phyloP scores from a whole-genome alignment of 1,284 basidiomycete species.

The Sphaerobolus stellatus region DNA sequence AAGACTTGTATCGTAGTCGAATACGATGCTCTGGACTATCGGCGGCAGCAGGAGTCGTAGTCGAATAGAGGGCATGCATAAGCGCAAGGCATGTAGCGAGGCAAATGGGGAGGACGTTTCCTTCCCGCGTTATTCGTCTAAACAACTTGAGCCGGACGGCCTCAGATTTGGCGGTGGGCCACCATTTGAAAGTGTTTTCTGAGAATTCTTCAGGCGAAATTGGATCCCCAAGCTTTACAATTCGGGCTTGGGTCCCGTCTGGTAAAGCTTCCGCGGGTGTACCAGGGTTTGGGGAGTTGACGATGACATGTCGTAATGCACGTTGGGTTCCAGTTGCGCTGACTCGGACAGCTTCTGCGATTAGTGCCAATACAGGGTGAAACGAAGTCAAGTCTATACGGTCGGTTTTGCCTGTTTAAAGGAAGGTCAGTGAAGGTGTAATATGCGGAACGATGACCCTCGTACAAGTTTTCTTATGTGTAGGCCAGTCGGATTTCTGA shows the following conservation, averaged over 20 bases:
- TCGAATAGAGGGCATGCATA: slow-evolving; percentile 42
- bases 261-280: slow-evolving; percentile 21
- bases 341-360: slow-evolving; percentile 26
- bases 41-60: slow-evolving; percentile 22
- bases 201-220: not conserved
- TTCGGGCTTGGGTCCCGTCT: slow-evolving; percentile 32
- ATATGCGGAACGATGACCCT: slow-evolving; percentile 1
- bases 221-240: slow-evolving; percentile 35
- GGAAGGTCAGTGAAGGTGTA: not conserved
- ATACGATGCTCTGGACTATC: slow-evolving; percentile 24
- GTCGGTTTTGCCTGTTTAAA: slow-evolving; percentile 30
- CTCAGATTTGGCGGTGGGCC: slow-evolving; percentile 26
- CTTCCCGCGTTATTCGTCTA: slow-evolving; percentile 34
- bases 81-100: slow-evolving; percentile 33
- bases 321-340: slow-evolving; percentile 22
- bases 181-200: slow-evolving; percentile 24
- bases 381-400: slow-evolving; percentile 36
- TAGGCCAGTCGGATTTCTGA: slow-evolving; percentile 36
- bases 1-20: slow-evolving; percentile 35
- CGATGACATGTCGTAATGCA: slow-evolving; percentile 32
- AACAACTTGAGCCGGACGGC: slow-evolving; percentile 31
- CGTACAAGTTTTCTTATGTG: slow-evolving; percentile 38
- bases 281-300: slow-evolving; percentile 37
- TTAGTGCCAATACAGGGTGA: slow-evolving; percentile 38
- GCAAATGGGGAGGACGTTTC: slow-evolving; percentile 33